Percentiles rank a stretch among this genome's conserved stretches.
phyloP scores from a whole-genome alignment of 176 grass and related monocot species.

The Ensete glaucum region DNA sequence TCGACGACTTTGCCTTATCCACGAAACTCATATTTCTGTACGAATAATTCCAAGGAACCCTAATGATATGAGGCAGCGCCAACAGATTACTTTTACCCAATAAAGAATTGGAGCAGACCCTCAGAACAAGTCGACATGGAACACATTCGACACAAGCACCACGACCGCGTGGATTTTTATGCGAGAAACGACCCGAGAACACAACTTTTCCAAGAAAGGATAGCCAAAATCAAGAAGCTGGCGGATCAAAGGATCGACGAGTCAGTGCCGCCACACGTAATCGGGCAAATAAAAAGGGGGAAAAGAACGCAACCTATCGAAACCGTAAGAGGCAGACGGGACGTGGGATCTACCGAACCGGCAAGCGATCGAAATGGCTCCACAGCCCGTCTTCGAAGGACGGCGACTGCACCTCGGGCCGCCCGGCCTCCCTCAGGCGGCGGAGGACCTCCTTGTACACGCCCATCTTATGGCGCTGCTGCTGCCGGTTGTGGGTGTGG shows the following conservation, averaged over 20 bases:
- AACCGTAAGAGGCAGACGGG: not conserved
- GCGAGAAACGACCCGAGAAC: not conserved
- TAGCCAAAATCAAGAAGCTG: not conserved
- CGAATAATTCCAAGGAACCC: too few relatives aligned
- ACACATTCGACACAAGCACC: too few relatives aligned
- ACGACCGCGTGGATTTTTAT: not conserved
- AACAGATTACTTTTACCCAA: not conserved
- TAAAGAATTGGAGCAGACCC: not conserved
- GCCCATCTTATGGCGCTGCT: constrained; percentile 18
- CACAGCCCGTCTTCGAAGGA: constrained; percentile 16
- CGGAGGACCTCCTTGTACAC: constrained; percentile 22
- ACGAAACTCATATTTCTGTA: too few relatives aligned
- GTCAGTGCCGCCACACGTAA: not conserved
- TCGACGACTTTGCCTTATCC: too few relatives aligned
- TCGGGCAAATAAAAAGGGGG: not conserved
- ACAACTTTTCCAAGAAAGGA: not conserved
- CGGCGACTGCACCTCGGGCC: constrained; percentile 14
- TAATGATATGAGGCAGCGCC: too few relatives aligned
- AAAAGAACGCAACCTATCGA: not conserved
- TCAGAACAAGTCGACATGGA: too few relatives aligned
- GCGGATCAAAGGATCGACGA: not conserved
- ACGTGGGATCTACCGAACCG: not conserved
- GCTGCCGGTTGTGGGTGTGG: not conserved
- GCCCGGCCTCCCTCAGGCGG: constrained; percentile 11
- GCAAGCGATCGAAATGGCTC: constrained; percentile 21